phyloP scores from a whole-genome alignment of 257 asterid species.

The Penstemon davidsonii region DNA sequence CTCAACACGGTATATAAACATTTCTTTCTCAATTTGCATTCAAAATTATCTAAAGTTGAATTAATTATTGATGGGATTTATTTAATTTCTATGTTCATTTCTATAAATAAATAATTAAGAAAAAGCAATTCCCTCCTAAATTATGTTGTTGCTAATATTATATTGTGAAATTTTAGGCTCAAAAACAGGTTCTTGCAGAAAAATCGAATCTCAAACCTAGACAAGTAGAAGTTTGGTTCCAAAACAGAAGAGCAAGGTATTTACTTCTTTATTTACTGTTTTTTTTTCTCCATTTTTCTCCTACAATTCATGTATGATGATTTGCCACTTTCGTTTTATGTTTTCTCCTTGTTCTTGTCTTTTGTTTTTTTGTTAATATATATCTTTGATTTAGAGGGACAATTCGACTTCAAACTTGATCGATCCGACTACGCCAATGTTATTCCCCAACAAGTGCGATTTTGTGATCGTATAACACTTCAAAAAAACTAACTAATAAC shows the following conservation, averaged over 20 bases:
- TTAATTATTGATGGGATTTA: background rate
- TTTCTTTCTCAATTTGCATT: background rate
- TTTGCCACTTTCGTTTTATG: too few species aligned
- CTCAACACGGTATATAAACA: constrained; percentile 40
- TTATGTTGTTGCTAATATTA: background rate
- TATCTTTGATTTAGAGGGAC: background rate
- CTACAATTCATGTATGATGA: too few species aligned
- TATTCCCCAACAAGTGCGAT: too few species aligned
- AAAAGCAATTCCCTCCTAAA: background rate
- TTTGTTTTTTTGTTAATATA: too few species aligned
- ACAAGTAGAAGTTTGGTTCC: constrained; percentile 75
- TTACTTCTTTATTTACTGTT: too few species aligned
- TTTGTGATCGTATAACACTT: too few species aligned
- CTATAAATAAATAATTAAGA: too few species aligned
- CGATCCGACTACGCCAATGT: too few species aligned
- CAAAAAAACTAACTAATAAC: too few species aligned
- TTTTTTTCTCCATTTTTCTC: too few species aligned
- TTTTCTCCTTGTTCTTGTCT: background rate
- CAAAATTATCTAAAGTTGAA: background rate
- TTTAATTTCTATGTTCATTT: background rate
- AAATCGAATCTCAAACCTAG: constrained; percentile 48
- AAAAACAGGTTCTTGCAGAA: constrained; percentile 49
- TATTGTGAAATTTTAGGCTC: constrained; percentile 36
- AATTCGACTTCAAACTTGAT: too few species aligned
- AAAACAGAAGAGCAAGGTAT: constrained; percentile 68